Evolutionary conservation across 2,329 filamentous ascomycete genomes (phyloP).

Genomic region (Ambrosiella xylebori): DNA sequence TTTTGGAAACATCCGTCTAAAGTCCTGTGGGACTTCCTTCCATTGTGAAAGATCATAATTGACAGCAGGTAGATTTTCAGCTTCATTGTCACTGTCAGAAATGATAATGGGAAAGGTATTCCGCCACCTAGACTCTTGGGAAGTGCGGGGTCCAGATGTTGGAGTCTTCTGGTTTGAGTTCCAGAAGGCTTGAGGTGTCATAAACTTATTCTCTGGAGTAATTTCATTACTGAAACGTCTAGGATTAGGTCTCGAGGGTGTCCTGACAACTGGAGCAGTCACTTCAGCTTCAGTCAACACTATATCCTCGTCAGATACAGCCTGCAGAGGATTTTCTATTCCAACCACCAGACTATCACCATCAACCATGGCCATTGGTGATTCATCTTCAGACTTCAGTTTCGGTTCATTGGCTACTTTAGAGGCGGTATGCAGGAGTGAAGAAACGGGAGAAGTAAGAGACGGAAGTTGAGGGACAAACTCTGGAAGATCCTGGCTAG

Average conservation of each 20-base stretch:
- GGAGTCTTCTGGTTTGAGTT: too few species aligned
- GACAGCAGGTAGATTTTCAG: not conserved
- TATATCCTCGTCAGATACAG: not conserved
- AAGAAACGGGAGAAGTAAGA: not conserved
- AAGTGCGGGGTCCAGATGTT: not conserved
- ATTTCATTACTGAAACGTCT: too few species aligned
- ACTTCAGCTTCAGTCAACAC: not conserved
- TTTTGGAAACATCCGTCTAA: constrained; percentile 5
- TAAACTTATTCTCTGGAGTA: too few species aligned
- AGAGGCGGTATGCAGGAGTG: too few species aligned
- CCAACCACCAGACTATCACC: too few species aligned
- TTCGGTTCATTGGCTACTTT: too few species aligned
- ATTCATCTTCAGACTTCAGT: too few species aligned
- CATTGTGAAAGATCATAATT: constrained; percentile 5
- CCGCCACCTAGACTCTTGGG: not conserved
- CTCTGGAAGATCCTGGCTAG: too few species aligned
- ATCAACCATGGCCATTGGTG: too few species aligned
- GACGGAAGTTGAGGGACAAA: not conserved
- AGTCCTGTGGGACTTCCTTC: constrained; percentile 4
- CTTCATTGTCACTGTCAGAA: constrained; percentile 18
- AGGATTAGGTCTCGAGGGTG: not conserved
- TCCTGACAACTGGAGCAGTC: not conserved
- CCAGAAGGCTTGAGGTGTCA: too few species aligned
- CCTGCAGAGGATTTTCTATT: not conserved
- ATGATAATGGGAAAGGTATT: not conserved